These are phyloP conservation scores for Sphaerostilbella broomeana DNA, from an alignment of 2,329 filamentous ascomycete genomes.

Conservation along the genomic window DNA sequence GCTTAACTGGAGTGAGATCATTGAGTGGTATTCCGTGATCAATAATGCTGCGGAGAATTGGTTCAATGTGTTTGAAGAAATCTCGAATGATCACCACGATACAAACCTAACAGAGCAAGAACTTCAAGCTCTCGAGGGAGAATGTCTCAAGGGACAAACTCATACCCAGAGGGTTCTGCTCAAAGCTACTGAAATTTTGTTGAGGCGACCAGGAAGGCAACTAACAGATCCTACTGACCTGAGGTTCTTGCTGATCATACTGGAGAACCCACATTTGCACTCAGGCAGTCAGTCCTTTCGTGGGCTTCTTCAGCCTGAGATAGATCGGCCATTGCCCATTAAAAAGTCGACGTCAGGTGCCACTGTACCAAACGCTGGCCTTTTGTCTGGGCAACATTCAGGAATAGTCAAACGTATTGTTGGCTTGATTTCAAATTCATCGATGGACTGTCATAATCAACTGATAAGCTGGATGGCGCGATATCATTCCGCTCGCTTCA, in stretches of 20 bases:
- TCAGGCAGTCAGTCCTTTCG: slow-evolving; percentile 33
- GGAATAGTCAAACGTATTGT: slow-evolving; percentile 80
- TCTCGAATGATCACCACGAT: slow-evolving; percentile 29
- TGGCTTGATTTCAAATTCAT: slow-evolving; percentile 70
- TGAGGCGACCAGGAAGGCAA: slow-evolving; percentile 70
- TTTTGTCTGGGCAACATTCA: slow-evolving; percentile 61
- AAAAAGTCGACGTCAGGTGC: slow-evolving; percentile 17
- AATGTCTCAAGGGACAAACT: slow-evolving; percentile 52
- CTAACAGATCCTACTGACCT: slow-evolving; percentile 63
- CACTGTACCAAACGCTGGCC: slow-evolving; percentile 31
- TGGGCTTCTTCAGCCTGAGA: slow-evolving; percentile 33
- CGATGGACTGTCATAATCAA: slow-evolving; percentile 68
- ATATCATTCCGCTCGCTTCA: slow-evolving; percentile 60
- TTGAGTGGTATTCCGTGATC: slow-evolving; percentile 67
- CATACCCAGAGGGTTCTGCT: slow-evolving; percentile 65
- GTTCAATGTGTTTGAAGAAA: slow-evolving; percentile 51
- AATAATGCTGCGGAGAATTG: slow-evolving; percentile 63
- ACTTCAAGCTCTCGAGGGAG: slow-evolving; percentile 39
- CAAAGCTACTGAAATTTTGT: slow-evolving; percentile 69
- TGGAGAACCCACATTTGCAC: slow-evolving; percentile 72
- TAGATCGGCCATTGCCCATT: slow-evolving; percentile 3
- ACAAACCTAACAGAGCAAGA: slow-evolving; percentile 29
- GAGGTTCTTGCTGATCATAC: slow-evolving; percentile 69
- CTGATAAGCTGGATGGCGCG: slow-evolving; percentile 73
- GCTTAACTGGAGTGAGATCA: slow-evolving; percentile 67